Percentiles rank a stretch among this genome's conserved stretches.
phyloP scores from a whole-genome alignment of 1,139 yeast species.

The Debaryomyces nepalensis region DNA sequence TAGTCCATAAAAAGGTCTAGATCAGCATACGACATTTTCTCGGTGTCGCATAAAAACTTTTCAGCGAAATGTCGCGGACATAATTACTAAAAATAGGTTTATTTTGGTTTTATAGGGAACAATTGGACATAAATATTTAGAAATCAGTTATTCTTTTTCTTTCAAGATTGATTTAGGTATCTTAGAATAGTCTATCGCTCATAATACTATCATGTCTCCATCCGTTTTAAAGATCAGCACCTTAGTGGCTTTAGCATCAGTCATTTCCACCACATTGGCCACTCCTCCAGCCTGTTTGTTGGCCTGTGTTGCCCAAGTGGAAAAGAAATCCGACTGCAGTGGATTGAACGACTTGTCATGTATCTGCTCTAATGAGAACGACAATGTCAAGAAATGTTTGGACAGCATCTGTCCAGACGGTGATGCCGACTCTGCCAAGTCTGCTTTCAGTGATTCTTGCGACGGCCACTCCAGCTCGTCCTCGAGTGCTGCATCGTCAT shows the following conservation, averaged over 20 bases:
- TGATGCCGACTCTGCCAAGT: conserved; percentile 57
- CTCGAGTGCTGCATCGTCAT: conserved; percentile 13
- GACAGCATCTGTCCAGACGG: conserved; percentile 67
- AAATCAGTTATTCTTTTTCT: conserved; percentile 1
- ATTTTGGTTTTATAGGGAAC: conserved; percentile 10
- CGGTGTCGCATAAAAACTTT: conserved; percentile 6
- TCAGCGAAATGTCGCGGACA: conserved; percentile 1
- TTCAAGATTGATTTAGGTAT: conserved; percentile 7
- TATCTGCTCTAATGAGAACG: conserved; percentile 60
- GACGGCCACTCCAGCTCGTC: conserved; percentile 32
- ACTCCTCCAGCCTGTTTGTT: conserved; percentile 89
- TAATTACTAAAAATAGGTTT: conserved; percentile 10
- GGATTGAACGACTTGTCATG: conserved; percentile 67
- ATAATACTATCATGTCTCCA: conserved; percentile 12
- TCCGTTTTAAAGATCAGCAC: conserved; percentile 42
- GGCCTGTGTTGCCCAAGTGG: conserved; percentile 81
- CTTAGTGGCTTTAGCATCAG: conserved; percentile 54
- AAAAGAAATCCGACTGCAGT: conserved; percentile 56
- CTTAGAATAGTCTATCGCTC: conserved; percentile 14
- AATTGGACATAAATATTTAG: conserved; percentile 10
- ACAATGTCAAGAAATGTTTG: conserved; percentile 62
- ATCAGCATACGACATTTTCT: no score
- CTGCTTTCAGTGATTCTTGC: conserved; percentile 62
- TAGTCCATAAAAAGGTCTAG: no score
- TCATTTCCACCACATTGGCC: conserved; percentile 58